A percentile compares a stretch with the other conserved stretches of the same genome.
Evolutionary conservation across 352 stramenopile genomes (phyloP).

Genomic region (Thalassiosira hispida): DNA sequence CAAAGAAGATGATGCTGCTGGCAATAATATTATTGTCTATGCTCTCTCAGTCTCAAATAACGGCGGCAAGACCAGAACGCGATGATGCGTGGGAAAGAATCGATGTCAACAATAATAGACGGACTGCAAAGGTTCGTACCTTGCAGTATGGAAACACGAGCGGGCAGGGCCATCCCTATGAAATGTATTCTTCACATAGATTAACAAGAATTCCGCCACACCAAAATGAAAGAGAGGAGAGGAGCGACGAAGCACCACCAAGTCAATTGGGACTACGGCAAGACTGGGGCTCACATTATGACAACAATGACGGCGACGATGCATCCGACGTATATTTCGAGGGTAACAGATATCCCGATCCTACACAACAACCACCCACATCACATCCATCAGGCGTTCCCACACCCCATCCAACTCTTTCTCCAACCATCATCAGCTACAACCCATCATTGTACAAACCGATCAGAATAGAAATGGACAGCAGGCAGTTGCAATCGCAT

Average conservation of each 20-base stretch:
- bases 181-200: slow-evolving; percentile 4
- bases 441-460: slow-evolving; percentile 17
- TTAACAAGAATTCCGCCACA: too few species aligned
- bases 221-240: too few species aligned
- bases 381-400: background rate
- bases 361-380: too few species aligned
- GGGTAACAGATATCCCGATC: slow-evolving; percentile 14
- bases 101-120: background rate
- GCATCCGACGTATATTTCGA: slow-evolving; percentile 1
- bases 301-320: background rate
- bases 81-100: background rate
- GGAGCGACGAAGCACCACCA: background rate
- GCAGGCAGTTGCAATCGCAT: background rate
- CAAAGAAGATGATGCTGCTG: too few species aligned
- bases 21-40: too few species aligned
- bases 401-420: background rate
- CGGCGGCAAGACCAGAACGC: background rate
- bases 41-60: too few species aligned
- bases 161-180: slow-evolving; percentile 5
- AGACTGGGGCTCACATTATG: too few species aligned
- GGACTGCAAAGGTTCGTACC: slow-evolving; percentile 1
- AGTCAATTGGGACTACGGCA: background rate
- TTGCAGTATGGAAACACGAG: background rate
- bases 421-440: background rate
- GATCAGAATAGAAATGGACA: slow-evolving; percentile 25